Evolutionary conservation across 2,329 filamentous ascomycete species (phyloP).

Genomic region (Plectosphaerella sp.): DNA sequence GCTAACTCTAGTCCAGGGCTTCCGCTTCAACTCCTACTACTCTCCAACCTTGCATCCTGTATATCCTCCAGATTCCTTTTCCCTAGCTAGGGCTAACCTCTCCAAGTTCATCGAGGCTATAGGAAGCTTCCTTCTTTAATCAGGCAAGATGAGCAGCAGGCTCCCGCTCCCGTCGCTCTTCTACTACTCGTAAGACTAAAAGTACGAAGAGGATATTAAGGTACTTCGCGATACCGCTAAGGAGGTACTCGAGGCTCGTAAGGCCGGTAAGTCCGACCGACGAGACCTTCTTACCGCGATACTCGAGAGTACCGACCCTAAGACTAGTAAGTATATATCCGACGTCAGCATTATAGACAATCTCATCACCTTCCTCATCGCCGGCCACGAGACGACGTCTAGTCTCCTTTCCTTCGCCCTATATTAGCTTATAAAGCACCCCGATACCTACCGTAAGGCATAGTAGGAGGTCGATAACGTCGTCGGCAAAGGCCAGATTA

Average conservation of each 20-base stretch:
- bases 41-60: conserved; percentile 6
- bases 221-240: conserved; percentile 45
- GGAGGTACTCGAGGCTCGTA: conserved; percentile 57
- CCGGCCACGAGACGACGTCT: conserved; percentile 66
- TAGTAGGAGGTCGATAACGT: conserved; percentile 66
- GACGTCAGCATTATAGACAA: conserved; percentile 60
- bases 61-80: too few species aligned
- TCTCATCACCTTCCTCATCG: conserved; percentile 66
- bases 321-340: conserved; percentile 57
- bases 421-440: conserved; percentile 61
- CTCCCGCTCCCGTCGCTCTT: conserved; percentile 42
- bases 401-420: conserved; percentile 62
- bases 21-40: conserved; percentile 61
- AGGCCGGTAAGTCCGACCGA: conserved; percentile 36
- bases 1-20: conserved; percentile 21
- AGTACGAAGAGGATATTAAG: conserved; percentile 46
- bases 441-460: conserved; percentile 53
- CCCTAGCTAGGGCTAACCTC: too few species aligned
- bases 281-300: conserved; percentile 67
- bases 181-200: conserved; percentile 34
- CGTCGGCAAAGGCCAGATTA: conserved; percentile 51
- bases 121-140: conserved; percentile 52
- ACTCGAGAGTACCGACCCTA: conserved; percentile 57
- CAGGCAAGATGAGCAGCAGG: conserved; percentile 42
- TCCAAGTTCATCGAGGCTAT: conserved; percentile 47